Evolutionary conservation across 2,329 filamentous ascomycete species (phyloP).

Genomic region (Phyllosticta citribraziliensis): DNA sequence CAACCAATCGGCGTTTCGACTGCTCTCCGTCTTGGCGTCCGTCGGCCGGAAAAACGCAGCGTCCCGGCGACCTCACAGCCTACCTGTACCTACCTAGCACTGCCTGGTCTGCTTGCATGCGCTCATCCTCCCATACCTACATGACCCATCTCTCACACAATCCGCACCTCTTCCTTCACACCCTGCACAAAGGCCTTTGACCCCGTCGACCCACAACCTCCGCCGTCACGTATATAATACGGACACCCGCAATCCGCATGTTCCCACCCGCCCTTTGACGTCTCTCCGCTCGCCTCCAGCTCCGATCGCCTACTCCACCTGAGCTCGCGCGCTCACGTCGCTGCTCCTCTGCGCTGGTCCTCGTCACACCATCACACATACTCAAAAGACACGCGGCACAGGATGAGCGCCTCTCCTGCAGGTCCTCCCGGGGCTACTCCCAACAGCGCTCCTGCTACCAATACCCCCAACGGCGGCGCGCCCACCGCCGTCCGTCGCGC

Average conservation of each 20-base stretch:
- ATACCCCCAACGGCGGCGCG: slow-evolving; percentile 25
- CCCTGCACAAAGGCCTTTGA: neutral
- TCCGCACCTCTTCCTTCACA: too few relatives aligned
- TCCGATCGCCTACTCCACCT: neutral
- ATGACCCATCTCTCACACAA: too few relatives aligned
- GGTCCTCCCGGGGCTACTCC: slow-evolving; percentile 20
- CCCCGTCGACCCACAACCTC: neutral
- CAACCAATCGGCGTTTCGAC: too few relatives aligned
- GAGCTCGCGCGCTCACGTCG: neutral
- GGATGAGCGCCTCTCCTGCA: slow-evolving; percentile 17
- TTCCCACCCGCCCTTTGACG: neutral
- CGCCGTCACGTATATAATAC: neutral
- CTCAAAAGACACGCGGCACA: neutral
- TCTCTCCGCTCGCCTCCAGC: neutral
- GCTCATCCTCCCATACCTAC: too few relatives aligned
- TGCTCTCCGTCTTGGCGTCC: too few relatives aligned
- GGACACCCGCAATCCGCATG: neutral
- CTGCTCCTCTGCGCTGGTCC: neutral
- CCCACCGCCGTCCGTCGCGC: slow-evolving; percentile 23
- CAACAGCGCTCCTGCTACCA: slow-evolving; percentile 5
- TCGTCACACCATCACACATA: neutral
- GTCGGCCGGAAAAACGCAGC: too few relatives aligned
- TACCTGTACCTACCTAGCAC: too few relatives aligned
- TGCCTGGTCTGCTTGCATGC: too few relatives aligned
- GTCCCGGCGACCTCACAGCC: too few relatives aligned